These are phyloP conservation scores for Podaxis rugospora DNA, from an alignment of 768 basidiomycete species.

Conservation along the genomic window DNA sequence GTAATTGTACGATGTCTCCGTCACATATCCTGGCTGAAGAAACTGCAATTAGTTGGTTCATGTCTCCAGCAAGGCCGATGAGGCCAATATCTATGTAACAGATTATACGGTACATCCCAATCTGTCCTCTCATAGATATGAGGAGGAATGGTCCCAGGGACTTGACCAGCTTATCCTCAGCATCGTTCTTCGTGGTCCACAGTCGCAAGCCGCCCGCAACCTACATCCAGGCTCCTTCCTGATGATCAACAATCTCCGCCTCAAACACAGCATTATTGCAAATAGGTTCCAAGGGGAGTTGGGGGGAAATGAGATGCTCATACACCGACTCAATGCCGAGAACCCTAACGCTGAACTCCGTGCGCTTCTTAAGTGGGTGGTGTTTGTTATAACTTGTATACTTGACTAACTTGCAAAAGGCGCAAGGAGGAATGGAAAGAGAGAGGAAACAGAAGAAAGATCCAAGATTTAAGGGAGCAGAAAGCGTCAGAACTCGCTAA, in stretches of 20 bases:
- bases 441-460: background rate
- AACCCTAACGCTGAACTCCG: conserved; percentile 34
- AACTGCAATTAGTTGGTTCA: conserved; percentile 40
- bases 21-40: background rate
- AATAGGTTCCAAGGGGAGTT: conserved; percentile 37
- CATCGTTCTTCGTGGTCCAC: conserved; percentile 44
- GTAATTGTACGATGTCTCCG: conserved; percentile 25
- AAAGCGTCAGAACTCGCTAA: background rate
- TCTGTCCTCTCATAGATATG: conserved; percentile 26
- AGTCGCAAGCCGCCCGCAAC: conserved; percentile 33
- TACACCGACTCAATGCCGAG: conserved; percentile 34
- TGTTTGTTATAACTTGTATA: background rate
- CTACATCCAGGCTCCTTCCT: conserved; percentile 39
- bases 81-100: conserved; percentile 50
- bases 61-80: conserved; percentile 25
- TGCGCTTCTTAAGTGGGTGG: conserved; percentile 37
- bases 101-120: conserved; percentile 57
- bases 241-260: conserved; percentile 45
- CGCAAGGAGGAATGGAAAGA: background rate
- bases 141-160: conserved; percentile 34
- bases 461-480: background rate
- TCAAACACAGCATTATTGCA: conserved; percentile 31
- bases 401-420: background rate
- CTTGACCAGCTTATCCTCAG: conserved; percentile 47
- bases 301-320: conserved; percentile 41